Percentiles rank a stretch among this genome's conserved stretches.
phyloP scores from a whole-genome alignment of 345 rosid genomes.

The Clarkia xantiana region DNA sequence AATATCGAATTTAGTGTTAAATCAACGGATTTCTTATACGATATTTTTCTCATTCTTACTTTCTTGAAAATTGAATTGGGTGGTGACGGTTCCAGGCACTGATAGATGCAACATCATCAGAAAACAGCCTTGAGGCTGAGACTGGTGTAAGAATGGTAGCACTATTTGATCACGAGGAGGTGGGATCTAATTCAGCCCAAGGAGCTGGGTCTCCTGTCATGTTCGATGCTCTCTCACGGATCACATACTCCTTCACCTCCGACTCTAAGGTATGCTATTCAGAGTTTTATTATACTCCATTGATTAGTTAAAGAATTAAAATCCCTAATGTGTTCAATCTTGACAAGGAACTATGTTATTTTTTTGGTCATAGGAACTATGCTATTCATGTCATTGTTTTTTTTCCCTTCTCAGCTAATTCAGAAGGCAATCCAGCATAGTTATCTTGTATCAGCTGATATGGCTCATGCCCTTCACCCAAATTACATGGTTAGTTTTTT shows the following conservation, averaged over 20 bases:
- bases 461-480: conserved; percentile 98
- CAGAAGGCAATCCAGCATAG: conserved; percentile 83
- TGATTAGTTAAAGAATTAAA: too few relatives aligned
- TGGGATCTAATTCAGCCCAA: conserved; percentile 88
- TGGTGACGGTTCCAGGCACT: conserved; percentile 34
- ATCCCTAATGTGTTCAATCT: too few relatives aligned
- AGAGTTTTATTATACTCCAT: neutral
- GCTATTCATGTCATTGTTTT: neutral
- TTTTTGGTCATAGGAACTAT: too few relatives aligned
- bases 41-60: too few relatives aligned
- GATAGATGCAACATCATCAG: conserved; percentile 66
- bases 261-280: conserved; percentile 43
- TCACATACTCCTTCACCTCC: conserved; percentile 57
- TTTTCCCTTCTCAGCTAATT: conserved; percentile 37
- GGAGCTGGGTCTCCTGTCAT: conserved; percentile 97
- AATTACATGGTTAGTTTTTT: conserved; percentile 43
- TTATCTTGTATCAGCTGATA: conserved; percentile 85
- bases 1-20: too few relatives aligned
- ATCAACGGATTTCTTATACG: too few relatives aligned
- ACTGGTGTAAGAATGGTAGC: conserved; percentile 88
- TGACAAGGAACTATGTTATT: too few relatives aligned
- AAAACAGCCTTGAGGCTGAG: conserved; percentile 56
- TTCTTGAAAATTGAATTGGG: neutral
- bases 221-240: conserved; percentile 82
- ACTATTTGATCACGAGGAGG: conserved; percentile 93